Conservation (phyloP, 805 yeast species). For the Pichia kluyveri region DNA sequence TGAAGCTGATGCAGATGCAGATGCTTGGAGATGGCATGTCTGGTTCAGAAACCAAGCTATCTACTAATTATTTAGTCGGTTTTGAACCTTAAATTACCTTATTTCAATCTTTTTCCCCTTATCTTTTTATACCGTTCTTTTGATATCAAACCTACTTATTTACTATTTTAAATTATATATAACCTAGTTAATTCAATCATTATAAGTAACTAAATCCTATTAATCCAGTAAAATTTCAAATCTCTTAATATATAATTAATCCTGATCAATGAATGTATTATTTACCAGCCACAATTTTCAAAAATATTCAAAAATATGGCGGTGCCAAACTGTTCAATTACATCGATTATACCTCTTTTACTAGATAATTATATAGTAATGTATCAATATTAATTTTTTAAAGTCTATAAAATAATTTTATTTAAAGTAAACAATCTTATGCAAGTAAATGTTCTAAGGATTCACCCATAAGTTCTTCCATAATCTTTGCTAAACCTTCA, state of each 20-base stretch:
- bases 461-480: slow-evolving; percentile 90
- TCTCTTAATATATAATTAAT: too few relatives aligned
- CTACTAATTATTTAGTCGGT: slow-evolving; percentile 1
- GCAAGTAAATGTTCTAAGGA: slow-evolving; percentile 58
- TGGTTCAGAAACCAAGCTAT: slow-evolving; percentile 6
- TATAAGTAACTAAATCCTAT: too few relatives aligned
- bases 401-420: not conserved
- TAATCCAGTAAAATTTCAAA: too few relatives aligned
- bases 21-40: slow-evolving; percentile 5
- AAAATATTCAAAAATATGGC: too few relatives aligned
- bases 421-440: not conserved
- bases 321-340: too few relatives aligned
- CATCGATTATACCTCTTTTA: too few relatives aligned
- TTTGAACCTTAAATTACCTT: not conserved
- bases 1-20: slow-evolving; percentile 5
- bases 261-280: too few relatives aligned
- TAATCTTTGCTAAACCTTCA: slow-evolving; percentile 79
- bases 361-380: too few relatives aligned
- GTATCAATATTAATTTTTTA: not conserved
- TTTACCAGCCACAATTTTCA: too few relatives aligned
- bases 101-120: not conserved
- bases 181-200: too few relatives aligned
- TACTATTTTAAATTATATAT: too few relatives aligned
- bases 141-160: not conserved
- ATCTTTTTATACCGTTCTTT: not conserved